Evolutionary conservation across 441 rosid species (phyloP), one percentile per base, ranked within the genome.

Genomic region (Populus hybrid): DNA sequence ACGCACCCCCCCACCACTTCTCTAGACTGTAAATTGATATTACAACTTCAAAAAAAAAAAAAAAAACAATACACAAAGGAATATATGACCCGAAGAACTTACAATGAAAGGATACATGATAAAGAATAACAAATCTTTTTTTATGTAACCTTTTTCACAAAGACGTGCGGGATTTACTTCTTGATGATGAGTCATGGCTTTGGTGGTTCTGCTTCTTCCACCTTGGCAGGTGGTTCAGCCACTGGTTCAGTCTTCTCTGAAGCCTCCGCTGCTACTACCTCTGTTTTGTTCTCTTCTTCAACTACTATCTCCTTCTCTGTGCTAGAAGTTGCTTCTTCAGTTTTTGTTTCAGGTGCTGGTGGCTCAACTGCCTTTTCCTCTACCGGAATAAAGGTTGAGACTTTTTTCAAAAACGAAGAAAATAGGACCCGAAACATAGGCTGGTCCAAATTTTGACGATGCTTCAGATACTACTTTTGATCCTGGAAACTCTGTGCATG

Each of bases 351-450:
- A 26, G 65, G 71, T 9, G 68, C 74, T 8, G 72, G 36, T 2
- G 83, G 42, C 61, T 80, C 79, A 35, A 26, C 82, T 16, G 42
- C 77, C 50, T 78, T 76, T 64, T 87, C 88, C 77, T 90, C 88
- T 10, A 83, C 87, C 0, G 81, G 81, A 31, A 92, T 77, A 53
- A 91, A 88, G 72, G 89, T 89, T 9, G 92, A 86, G 4, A 94
- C 90, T n/a, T 82, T 94, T 94, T 81, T 94, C 95, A 21, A 94
- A 87, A 28, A 94, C 74, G 64, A 92, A 94, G 59, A 82, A 76
- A 63, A 92, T 83, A 6, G 95, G 98, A 59, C 93, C 97, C 6
- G 90, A 45, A 4, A 92, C 88, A 38, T 83, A 81, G 61, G 79
- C 84, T 72, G 92, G 76, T 68, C 98, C 98, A 26, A 61, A 86